phyloP scores from a whole-genome alignment of 257 asterid species.

The Solanum piurae region DNA sequence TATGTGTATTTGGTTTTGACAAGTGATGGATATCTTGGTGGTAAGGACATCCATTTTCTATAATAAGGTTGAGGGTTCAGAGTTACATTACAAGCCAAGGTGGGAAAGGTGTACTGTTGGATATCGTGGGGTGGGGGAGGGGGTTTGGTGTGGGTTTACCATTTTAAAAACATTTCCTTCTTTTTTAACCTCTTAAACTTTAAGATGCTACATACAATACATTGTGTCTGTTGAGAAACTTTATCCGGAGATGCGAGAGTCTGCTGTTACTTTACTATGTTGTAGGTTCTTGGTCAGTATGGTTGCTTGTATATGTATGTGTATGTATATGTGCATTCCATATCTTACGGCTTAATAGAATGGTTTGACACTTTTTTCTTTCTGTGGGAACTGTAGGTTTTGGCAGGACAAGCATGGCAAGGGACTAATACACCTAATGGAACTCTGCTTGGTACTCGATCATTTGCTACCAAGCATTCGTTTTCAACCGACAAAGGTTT shows the following conservation, averaged over 20 bases:
- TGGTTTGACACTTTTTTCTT: background rate
- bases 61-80: background rate
- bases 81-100: background rate
- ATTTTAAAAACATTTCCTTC: background rate
- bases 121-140: too few relatives aligned
- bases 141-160: background rate
- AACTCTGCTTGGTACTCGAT: conserved; percentile 21
- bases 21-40: background rate
- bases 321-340: background rate
- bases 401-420: conserved; percentile 47
- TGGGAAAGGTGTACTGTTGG: background rate
- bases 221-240: background rate
- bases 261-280: background rate
- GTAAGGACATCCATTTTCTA: background rate
- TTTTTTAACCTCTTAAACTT: background rate
- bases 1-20: background rate
- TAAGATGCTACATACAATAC: background rate
- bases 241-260: background rate
- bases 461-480: conserved; percentile 73
- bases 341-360: background rate
- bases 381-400: conserved; percentile 24
- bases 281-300: background rate
- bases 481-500: conserved; percentile 74
- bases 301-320: background rate
- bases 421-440: conserved; percentile 20